Evolutionary conservation across 2,329 filamentous ascomycete species (phyloP).

Genomic region (Fusarium torreyae): DNA sequence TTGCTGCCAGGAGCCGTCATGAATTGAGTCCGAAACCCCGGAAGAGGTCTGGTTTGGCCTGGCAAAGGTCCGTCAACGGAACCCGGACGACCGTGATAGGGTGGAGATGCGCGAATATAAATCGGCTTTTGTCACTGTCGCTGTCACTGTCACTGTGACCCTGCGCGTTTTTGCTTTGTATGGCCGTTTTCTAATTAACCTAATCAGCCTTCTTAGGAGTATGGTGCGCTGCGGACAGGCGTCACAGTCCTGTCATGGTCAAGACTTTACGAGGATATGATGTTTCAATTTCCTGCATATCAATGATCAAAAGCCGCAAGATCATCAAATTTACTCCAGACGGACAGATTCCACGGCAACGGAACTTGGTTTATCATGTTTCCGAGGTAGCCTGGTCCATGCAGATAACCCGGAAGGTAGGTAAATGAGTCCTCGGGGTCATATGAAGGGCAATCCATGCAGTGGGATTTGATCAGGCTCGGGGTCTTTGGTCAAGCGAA

Average conservation of each 20-base stretch:
- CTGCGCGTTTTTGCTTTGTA: conserved; percentile 17
- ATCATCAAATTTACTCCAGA: conserved; percentile 8
- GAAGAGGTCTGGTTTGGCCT: conserved; percentile 7
- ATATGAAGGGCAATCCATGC: not conserved
- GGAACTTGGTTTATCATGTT: conserved; percentile 8
- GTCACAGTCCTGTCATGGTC: conserved; percentile 20
- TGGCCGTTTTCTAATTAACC: conserved; percentile 10
- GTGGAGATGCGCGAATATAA: conserved; percentile 58
- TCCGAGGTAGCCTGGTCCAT: conserved; percentile 23
- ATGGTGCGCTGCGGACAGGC: conserved; percentile 3
- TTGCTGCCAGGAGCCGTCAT: conserved; percentile 31
- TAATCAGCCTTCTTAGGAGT: conserved; percentile 4
- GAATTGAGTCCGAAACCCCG: conserved; percentile 34
- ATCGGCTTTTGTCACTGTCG: conserved; percentile 45
- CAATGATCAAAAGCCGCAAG: conserved; percentile 4
- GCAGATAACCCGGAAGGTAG: conserved; percentile 14
- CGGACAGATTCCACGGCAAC: conserved; percentile 14
- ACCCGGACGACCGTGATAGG: conserved; percentile 44
- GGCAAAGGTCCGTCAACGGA: conserved; percentile 19
- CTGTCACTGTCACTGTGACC: conserved; percentile 34
- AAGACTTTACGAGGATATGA: conserved; percentile 1
- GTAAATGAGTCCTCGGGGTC: not conserved
- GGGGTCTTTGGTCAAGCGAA: no score
- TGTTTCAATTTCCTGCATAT: not conserved
- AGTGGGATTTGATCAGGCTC: not conserved